A percentile compares a stretch with the other conserved stretches of the same genome.
Evolutionary conservation across 1,284 basidiomycete genomes (phyloP).

Genomic region (Phylloporus sp.): DNA sequence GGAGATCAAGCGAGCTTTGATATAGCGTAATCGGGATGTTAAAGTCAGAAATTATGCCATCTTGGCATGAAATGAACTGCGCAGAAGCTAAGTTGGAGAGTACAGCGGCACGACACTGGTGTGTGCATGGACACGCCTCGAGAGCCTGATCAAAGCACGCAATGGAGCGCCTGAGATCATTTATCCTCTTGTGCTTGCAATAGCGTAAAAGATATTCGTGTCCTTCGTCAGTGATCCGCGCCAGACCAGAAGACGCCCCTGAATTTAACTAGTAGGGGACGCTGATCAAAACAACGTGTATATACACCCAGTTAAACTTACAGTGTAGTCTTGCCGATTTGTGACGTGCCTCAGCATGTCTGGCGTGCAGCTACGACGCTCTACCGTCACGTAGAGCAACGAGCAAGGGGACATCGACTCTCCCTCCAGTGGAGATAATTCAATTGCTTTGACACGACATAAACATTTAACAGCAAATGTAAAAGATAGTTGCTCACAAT

Average conservation of each 20-base stretch:
- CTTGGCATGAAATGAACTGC: neutral
- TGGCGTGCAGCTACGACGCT: neutral
- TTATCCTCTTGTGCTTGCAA: neutral
- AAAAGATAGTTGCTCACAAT: neutral
- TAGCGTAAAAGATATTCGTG: neutral
- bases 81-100: neutral
- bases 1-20: neutral
- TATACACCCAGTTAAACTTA: neutral
- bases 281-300: neutral
- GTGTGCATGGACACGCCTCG: neutral
- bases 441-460: neutral
- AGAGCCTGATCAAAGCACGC: neutral
- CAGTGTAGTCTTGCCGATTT: neutral
- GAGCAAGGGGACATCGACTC: neutral
- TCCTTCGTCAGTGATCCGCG: neutral
- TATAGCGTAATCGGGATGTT: neutral
- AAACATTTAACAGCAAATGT: neutral
- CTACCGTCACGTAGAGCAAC: neutral
- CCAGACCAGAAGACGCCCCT: neutral
- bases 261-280: neutral
- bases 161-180: neutral
- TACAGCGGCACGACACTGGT: neutral
- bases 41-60: neutral
- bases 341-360: neutral
- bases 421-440: neutral